phyloP scores from a whole-genome alignment of 169 alveolate genomes.

The Plasmodium falciparum region DNA sequence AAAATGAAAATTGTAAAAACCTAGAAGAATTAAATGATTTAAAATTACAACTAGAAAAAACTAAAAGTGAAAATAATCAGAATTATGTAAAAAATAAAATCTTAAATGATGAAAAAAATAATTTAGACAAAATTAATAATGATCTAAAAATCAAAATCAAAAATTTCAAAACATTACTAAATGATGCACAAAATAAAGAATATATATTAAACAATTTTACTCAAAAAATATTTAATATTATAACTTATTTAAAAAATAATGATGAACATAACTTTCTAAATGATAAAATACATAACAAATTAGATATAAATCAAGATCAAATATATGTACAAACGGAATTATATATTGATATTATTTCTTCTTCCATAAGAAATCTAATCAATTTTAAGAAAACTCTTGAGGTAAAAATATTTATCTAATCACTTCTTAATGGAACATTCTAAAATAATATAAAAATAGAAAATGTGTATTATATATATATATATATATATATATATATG shows the following conservation, averaged over 20 bases:
- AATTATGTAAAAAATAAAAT: constrained; percentile 27
- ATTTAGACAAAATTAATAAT: constrained; percentile 9
- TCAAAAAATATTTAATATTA: constrained; percentile 19
- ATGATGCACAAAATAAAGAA: constrained; percentile 17
- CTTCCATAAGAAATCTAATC: constrained; percentile 19
- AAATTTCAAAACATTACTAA: constrained; percentile 12
- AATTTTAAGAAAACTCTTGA: constrained; percentile 11
- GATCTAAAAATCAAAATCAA: constrained; percentile 21
- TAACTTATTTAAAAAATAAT: constrained; percentile 18
- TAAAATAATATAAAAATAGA: too few species aligned
- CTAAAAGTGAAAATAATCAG: background rate
- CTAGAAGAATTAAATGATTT: constrained; percentile 39
- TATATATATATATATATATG: too few species aligned
- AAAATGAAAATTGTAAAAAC: constrained; percentile 25
- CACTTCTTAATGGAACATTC: too few species aligned
- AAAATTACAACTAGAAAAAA: constrained; percentile 27
- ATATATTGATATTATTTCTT: constrained; percentile 31
- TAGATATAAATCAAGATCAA: constrained; percentile 1
- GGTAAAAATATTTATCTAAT: background rate
- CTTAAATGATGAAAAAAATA: constrained; percentile 33
- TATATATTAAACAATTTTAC: constrained; percentile 15
- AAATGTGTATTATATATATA: too few species aligned
- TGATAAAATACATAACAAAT: background rate
- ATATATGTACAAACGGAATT: constrained; percentile 15
- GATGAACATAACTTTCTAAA: background rate